phyloP scores from a whole-genome alignment of 176 grass and related monocot species.

The Oryza coarctata region DNA sequence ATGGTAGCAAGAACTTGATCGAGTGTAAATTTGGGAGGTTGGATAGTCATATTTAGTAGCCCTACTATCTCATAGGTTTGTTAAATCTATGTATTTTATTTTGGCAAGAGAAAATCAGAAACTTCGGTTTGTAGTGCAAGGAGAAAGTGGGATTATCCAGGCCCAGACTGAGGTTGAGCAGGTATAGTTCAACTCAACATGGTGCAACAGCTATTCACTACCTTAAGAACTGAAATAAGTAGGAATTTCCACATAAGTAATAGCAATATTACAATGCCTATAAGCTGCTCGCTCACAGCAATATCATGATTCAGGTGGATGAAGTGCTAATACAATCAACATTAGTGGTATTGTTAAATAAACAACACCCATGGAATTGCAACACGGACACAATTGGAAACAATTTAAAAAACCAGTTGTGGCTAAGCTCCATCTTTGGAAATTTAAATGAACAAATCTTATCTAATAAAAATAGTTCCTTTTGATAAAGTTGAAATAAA shows the following conservation, averaged over 20 bases:
- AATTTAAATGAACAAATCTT: neutral
- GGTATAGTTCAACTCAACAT: neutral
- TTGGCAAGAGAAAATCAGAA: too few relatives aligned
- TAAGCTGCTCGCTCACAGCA: neutral
- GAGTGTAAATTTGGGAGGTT: too few relatives aligned
- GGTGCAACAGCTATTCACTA: neutral
- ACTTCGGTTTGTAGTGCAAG: too few relatives aligned
- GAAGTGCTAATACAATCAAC: neutral
- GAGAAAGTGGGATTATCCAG: too few relatives aligned
- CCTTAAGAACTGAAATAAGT: constrained; percentile 5
- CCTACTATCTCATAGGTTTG: too few relatives aligned
- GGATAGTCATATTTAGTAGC: too few relatives aligned
- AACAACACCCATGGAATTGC: neutral
- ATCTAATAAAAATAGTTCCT: neutral
- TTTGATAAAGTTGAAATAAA: neutral
- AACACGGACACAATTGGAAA: neutral
- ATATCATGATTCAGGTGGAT: neutral
- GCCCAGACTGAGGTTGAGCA: too few relatives aligned
- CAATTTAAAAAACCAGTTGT: constrained; percentile 4
- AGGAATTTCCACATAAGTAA: neutral
- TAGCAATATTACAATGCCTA: neutral
- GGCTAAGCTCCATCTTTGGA: neutral
- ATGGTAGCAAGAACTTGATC: too few relatives aligned
- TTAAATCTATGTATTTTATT: too few relatives aligned
- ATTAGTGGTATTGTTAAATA: neutral